phyloP scores from a whole-genome alignment of 768 basidiomycete species.

The Boletellus sp. region DNA sequence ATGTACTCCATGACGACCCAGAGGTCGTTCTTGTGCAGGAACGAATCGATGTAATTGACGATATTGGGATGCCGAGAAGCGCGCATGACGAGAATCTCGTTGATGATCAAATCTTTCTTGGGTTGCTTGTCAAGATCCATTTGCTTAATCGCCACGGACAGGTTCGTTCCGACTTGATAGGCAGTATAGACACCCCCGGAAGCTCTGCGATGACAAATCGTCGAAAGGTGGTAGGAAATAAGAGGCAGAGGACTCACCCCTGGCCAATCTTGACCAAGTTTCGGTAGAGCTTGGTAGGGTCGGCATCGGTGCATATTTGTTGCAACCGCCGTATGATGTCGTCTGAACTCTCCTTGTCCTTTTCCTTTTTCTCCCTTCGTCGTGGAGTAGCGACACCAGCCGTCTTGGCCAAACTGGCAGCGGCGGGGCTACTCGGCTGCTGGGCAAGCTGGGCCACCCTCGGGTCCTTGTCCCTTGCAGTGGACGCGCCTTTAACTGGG shows the following conservation, averaged over 20 bases:
- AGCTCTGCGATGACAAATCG: conserved; percentile 50
- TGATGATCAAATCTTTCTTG: conserved; percentile 99
- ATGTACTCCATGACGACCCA: conserved; percentile 99
- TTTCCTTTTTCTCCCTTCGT: conserved; percentile 80
- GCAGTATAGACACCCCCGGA: conserved; percentile 98
- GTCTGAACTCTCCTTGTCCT: conserved; percentile 73
- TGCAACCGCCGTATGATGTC: conserved; percentile 90
- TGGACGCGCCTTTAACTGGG: conserved; percentile 40
- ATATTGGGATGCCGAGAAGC: conserved; percentile 97
- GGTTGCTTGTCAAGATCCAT: conserved; percentile 99
- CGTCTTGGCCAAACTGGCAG: conserved; percentile 61
- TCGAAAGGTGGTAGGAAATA: background rate
- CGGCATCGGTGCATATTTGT: conserved; percentile 95
- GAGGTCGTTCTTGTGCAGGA: conserved; percentile 94
- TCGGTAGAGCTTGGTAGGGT: conserved; percentile 91
- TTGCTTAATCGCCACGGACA: conserved; percentile 97
- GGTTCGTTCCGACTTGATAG: conserved; percentile 92
- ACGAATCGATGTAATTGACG: conserved; percentile 99
- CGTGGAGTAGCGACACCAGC: conserved; percentile 77
- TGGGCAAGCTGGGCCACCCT: conserved; percentile 35
- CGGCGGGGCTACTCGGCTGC: conserved; percentile 63
- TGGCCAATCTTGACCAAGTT: conserved; percentile 97
- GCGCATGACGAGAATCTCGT: conserved; percentile 99
- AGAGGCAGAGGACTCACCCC: conserved; percentile 55
- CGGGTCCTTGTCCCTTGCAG: conserved; percentile 37